These are phyloP conservation scores for Dendryphion nanum DNA, from an alignment of 2,329 filamentous ascomycete species.

Conservation along the genomic window DNA sequence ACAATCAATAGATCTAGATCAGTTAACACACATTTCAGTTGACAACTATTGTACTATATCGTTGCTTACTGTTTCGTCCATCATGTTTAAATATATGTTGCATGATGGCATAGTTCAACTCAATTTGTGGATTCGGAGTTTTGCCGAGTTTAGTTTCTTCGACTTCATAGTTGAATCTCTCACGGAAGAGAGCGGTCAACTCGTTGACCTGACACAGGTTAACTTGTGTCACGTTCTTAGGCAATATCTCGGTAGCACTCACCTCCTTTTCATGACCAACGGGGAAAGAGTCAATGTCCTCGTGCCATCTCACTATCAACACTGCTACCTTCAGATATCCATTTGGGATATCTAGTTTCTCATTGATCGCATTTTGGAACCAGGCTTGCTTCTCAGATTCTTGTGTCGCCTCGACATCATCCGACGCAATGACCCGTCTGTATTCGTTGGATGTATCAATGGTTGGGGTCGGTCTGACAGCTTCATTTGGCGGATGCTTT, in stretches of 20 bases:
- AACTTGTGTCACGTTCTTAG: no score
- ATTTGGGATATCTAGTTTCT: constrained; percentile 16
- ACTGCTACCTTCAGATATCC: constrained; percentile 25
- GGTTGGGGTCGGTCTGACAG: constrained; percentile 1
- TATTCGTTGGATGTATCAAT: background rate
- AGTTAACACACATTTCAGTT: no score
- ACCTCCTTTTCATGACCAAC: constrained; percentile 14
- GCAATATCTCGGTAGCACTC: no score
- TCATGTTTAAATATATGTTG: constrained; percentile 15
- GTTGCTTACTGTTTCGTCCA: constrained; percentile 17
- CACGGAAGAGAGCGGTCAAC: constrained; percentile 8
- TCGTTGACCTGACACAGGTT: constrained; percentile 5
- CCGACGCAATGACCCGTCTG: constrained; percentile 1
- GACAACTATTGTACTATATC: no score
- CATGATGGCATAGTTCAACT: constrained; percentile 13
- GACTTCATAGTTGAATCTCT: constrained; percentile 6
- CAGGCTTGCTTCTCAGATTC: constrained; percentile 12
- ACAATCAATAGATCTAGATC: constrained; percentile 26
- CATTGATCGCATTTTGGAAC: constrained; percentile 15
- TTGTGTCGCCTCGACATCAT: constrained; percentile 5
- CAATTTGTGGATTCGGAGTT: constrained; percentile 11
- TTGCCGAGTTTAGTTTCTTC: constrained; percentile 10
- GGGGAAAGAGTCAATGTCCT: constrained; percentile 16
- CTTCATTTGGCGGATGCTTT: no score
- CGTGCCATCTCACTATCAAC: constrained; percentile 25